Base-by-base conservation (phyloP, 345 rosid genomes). In the sweet orange (Citrus sinensis) region DNA sequence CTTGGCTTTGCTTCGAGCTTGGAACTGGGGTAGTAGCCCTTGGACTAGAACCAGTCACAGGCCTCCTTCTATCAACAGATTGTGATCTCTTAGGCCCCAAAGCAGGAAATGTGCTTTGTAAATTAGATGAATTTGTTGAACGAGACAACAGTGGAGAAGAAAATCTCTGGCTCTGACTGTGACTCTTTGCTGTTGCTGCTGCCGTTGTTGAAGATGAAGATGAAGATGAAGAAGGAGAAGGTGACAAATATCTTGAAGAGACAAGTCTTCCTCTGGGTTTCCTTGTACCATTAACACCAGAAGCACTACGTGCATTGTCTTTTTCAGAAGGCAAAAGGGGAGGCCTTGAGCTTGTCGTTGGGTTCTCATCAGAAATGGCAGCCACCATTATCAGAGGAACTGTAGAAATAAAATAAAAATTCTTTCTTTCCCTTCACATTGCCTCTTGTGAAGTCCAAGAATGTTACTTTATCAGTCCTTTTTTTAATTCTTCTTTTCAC, bases 241-340 rank as follows among this genome's bases (percentile, higher is more conserved):
- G 91, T 39, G 99, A 95, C 81, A 95, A 80, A 85, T 95, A 93
- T 70, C 99, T 90, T 16, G 95, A 93, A 40, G 97, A 88, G 46
- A 96, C 98, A 51, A 85, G 89, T 84, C 90, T 85, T 39, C 95
- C 94, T 86, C 92, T 89, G 76, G 91, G 94, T 82, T 87, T 89
- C 82, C 90, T 82, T 22, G 77, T n/a, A 49, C 49, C 13, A 56
- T 62, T n/a, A 66, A 70, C 78, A 71, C 81, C 87, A 82, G 80
- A 86, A 83, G 80, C 85, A 29, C 14, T 77, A 30, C 34, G 40
- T 10, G 61, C 80, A 79, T 75, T 59, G 81, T 85, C 88, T 79
- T 80, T 84, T 72, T 80, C 81, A 4, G 86, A 69, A 59, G 84
- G 84, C 39, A 84, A 78, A 64, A 83, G 83, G 24, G 81, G 85